Evolutionary conservation across 495 filamentous ascomycete genomes (phyloP), one percentile per base, ranked within the genome.

Genomic region (Podospora pseudopauciseta): DNA sequence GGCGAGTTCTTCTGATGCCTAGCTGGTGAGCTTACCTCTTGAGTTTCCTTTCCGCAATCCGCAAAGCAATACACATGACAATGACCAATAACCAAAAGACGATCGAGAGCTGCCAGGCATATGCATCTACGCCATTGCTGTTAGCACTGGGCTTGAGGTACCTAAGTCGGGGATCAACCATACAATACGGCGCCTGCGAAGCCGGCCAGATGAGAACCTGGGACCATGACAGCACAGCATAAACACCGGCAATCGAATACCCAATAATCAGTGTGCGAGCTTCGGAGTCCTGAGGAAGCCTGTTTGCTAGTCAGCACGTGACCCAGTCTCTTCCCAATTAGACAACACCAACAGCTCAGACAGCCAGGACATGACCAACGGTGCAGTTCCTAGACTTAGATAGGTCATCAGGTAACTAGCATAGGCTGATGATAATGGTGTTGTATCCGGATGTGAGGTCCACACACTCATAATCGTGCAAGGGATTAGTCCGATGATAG

Each of bases 141-240:
- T 20, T 27, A 28, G 34, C 1, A 58, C 67, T 11, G 73, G 67
- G 11, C 67, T 64, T 23, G 23, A 23, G 23, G 23, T 44, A 56
- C 6, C 16, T 59, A 23, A 30, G 5, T 4, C 4, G 18, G 16
- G 32, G 54, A 5, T 23, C 0, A 57, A 20, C 72, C 76, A 15
- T 68, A 80, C 79, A 81, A 32, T 77, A 77, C 23, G 79, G 79
- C 5, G 79, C 79, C 63, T 81, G 73, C 7, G 75, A 71, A 16
- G 79, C 79, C 2, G 79, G 79, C 79, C 79, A 81, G n/a, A 80
- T 73, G 4, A 81, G 74, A 1, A 81, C 79, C 61, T 81, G 79
- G 5, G 75, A 78, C 79, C 79, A 81, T 0, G 79, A 73, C 18
- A 79, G 70, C 3, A 81, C 67, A 7, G 77, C 79, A 58, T 81